Base-by-base conservation (phyloP, 2,329 filamentous ascomycete genomes). In the Epichloe sibirici region DNA sequence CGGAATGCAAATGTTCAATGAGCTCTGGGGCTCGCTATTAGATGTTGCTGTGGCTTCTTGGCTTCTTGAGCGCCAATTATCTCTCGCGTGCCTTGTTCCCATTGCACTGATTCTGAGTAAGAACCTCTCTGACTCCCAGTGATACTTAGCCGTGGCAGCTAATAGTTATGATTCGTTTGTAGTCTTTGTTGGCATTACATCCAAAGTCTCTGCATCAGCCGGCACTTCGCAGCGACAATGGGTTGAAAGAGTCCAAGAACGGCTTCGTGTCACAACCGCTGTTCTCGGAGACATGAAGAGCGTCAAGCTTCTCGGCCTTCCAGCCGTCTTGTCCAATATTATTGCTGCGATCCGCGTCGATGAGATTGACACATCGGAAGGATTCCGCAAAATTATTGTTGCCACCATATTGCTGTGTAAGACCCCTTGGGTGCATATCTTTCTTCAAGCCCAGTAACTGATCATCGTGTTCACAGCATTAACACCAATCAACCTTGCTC, bases 11-110 rank as follows among this genome's bases (percentile, higher is more conserved):
- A 57, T 53, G 2, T 52, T 72, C 37, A 74, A 75, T 46, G 68
- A 73, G 34, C 52, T 69, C 4, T 74, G 71, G 72, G 69, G 65
- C 0, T 67, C 60, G 39, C 50, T 64, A 0, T 54, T 76, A 1
- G 69, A 78, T 55, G 67, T 74, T 6, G 68, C 58, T 6, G 51
- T 79, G 2, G 71, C 69, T 0, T 69, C 70, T 47, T 79, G 68
- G 60, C 64, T 79, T 0, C 63, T 81, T 0, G 64, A 77, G 21
- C 58, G 58, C 5, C 68, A 76, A 48, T 57, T 80, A 1, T 75
- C 76, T 0, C 62, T 66, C 0, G 73, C 75, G 0, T 79, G 74
- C 40, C 59, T 71, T 0, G 69, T 0, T 63, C 76, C 37, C 17
- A 43, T 42, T 43, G 38, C 13, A 23, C 38, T 39, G 15, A 25